Evolutionary conservation across 2,329 filamentous ascomycete genomes (phyloP), one percentile per base, ranked within the genome.

Genomic region (Xylaria digitata): DNA sequence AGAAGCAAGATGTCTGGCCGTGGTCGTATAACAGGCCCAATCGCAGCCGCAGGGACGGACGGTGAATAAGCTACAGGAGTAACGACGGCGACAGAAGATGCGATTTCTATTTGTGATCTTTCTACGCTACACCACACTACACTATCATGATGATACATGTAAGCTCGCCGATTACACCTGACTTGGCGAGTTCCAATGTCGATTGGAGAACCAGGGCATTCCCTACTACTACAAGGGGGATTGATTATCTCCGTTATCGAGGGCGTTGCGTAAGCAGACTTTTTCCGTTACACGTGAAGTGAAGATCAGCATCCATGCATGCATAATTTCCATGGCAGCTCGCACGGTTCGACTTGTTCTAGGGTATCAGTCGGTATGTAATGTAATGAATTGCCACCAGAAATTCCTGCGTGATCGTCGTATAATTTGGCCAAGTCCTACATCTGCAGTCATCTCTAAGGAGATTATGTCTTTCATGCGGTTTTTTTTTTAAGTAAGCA

Each of bases 361-460:
- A 37, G 61, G 32, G 46, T 64, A 32, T 60, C 26, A 26, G 26
- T 26, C 2, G 5, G 34, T 37, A 2, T 13, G 2, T 30, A 42
- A 52, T n/a, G n/a, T n/a, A n/a, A 52, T 60, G 26, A 59, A 23
- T 46, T 49, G 57, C 46, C 42, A 55, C 37, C 53, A 40, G 26
- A 43, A 43, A 55, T 43, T 43, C 37, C 53, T 30, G 53, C 37
- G 37, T 50, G 57, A 57, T 58, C 53, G 43, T 45, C 61, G 65
- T 65, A 62, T 58, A 56, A 32, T 13, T 26, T 54, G 55, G 49
- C 55, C 42, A 50, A 67, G 60, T 66, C 59, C 62, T 68, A 53
- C 58, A 52, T 50, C 66, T 68, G 66, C 66, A 66, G 66, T 68
- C 66, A 68, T 68, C 66, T 65, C 66, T 54, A 55, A 63, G 53